Evolutionary conservation across 2,329 filamentous ascomycete genomes (phyloP).

Genomic region (Xylariales sp.): DNA sequence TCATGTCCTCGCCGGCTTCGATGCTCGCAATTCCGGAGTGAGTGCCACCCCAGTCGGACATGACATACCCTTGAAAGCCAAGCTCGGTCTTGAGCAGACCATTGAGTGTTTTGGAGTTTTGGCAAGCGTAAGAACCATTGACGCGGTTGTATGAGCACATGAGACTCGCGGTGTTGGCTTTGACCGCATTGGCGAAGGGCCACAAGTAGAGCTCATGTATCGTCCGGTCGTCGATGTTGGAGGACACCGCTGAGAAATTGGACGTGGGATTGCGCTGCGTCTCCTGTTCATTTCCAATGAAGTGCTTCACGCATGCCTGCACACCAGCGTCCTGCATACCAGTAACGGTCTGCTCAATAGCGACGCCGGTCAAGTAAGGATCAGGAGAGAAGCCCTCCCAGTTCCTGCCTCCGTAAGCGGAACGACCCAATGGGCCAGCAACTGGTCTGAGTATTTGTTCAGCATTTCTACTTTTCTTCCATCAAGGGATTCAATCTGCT

Average conservation of each 20-base stretch:
- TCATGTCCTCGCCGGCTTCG: constrained; percentile 35
- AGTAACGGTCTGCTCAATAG: constrained; percentile 46
- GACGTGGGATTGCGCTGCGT: constrained; percentile 48
- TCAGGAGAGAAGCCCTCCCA: constrained; percentile 44
- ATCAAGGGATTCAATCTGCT: too few species aligned
- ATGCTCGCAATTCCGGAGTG: constrained; percentile 29
- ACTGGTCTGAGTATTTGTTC: constrained; percentile 35
- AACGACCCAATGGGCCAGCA: constrained; percentile 48
- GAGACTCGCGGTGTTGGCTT: constrained; percentile 58
- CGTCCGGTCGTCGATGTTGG: constrained; percentile 69
- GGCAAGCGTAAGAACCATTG: constrained; percentile 77
- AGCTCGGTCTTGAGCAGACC: constrained; percentile 40
- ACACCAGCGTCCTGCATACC: constrained; percentile 30
- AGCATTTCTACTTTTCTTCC: too few species aligned
- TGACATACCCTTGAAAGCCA: constrained; percentile 41
- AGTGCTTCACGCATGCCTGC: constrained; percentile 43
- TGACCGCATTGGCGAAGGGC: constrained; percentile 72
- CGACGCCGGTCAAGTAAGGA: constrained; percentile 51
- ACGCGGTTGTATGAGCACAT: constrained; percentile 73
- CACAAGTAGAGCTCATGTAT: constrained; percentile 74
- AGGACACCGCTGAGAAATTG: constrained; percentile 39
- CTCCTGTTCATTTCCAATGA: constrained; percentile 64
- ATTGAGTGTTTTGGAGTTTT: constrained; percentile 59
- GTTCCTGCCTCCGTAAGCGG: constrained; percentile 47
- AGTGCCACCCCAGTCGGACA: constrained; percentile 34